phyloP scores from a whole-genome alignment of 345 rosid species.

The Moringa oleifera region DNA sequence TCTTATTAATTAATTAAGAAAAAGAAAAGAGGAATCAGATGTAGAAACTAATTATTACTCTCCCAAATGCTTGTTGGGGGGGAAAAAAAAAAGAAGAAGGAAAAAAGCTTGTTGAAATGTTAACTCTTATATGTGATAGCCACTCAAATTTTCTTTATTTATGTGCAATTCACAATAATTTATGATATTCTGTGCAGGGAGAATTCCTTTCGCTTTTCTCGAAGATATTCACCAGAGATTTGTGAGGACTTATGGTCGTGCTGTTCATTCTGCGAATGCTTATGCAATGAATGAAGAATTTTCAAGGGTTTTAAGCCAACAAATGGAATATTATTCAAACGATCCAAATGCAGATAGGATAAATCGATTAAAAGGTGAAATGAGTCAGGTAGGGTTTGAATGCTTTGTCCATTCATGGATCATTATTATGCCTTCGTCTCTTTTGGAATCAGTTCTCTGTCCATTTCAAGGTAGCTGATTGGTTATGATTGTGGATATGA shows the following conservation, averaged over 20 bases:
- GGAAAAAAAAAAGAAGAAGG: no score
- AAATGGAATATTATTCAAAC: slow-evolving; percentile 76
- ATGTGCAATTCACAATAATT: no score
- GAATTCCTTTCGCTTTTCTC: slow-evolving; percentile 85
- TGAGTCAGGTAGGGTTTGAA: slow-evolving; percentile 62
- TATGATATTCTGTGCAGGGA: slow-evolving; percentile 44
- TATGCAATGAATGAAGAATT: slow-evolving; percentile 96
- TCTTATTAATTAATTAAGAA: no score
- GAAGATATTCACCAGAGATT: slow-evolving; percentile 95
- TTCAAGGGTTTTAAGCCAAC: slow-evolving; percentile 90
- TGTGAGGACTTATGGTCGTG: slow-evolving; percentile 63
- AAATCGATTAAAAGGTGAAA: slow-evolving; percentile 87
- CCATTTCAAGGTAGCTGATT: neutral
- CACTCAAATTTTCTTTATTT: neutral
- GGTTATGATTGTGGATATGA: neutral
- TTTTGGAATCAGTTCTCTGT: neutral
- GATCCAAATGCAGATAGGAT: slow-evolving; percentile 93
- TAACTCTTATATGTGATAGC: neutral
- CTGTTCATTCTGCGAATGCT: slow-evolving; percentile 75
- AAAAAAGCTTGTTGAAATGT: no score
- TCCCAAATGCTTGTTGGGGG: no score
- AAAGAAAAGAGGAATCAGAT: no score
- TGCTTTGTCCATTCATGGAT: neutral
- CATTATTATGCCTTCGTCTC: neutral
- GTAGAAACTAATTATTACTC: no score